Evolutionary conservation across 192 early-diverging fungal species (phyloP).

Genomic region (Podila clonocystis): DNA sequence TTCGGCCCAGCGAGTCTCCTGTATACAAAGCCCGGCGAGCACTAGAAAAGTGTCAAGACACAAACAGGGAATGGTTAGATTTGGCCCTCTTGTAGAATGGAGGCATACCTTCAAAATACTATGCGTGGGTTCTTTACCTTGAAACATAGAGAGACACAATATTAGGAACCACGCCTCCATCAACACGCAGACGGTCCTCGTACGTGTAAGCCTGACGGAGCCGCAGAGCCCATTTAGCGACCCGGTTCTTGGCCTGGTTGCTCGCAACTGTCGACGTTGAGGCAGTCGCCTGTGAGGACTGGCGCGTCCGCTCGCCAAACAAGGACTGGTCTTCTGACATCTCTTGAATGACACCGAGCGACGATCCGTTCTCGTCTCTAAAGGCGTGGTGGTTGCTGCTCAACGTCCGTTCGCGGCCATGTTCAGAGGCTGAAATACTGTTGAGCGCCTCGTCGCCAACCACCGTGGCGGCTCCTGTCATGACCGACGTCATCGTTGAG

Average conservation of each 20-base stretch:
- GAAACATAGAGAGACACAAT: conserved; percentile 55
- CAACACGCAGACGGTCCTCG: conserved; percentile 41
- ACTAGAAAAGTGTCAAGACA: conserved; percentile 16
- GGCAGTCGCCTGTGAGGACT: conserved; percentile 15
- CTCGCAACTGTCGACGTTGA: neutral
- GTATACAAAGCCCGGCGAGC: conserved; percentile 55
- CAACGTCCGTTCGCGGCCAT: neutral
- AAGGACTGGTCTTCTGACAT: conserved; percentile 1
- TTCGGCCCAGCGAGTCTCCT: conserved; percentile 60
- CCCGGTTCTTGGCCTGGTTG: conserved; percentile 16
- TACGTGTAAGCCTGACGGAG: conserved; percentile 52
- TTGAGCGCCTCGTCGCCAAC: too few relatives aligned
- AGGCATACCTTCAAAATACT: neutral
- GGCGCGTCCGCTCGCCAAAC: conserved; percentile 15
- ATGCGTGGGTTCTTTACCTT: conserved; percentile 25
- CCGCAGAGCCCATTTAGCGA: conserved; percentile 47
- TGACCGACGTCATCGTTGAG: too few relatives aligned
- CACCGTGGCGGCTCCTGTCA: too few relatives aligned
- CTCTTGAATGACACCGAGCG: neutral
- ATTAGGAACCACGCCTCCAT: conserved; percentile 37
- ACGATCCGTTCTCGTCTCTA: neutral
- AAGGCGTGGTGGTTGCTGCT: neutral
- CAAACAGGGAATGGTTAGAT: neutral
- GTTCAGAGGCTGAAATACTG: too few relatives aligned
- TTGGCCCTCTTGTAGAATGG: neutral